Evolutionary conservation across 2,329 filamentous ascomycete species (phyloP), one percentile per base, ranked within the genome.

Genomic region (Colletotrichum godetiae): DNA sequence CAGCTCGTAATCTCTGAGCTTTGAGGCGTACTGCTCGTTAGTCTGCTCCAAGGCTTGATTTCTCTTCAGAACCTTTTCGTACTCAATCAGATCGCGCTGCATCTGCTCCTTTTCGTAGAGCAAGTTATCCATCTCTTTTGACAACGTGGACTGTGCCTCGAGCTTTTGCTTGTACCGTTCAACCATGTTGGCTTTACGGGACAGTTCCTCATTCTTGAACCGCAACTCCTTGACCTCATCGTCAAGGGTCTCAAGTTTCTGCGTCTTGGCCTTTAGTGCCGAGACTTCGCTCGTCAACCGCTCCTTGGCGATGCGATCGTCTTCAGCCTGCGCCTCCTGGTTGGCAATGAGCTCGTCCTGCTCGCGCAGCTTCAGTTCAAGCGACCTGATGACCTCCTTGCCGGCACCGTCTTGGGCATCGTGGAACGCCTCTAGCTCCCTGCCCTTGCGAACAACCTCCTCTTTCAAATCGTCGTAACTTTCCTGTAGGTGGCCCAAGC

Each of bases 321-420:
- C 85, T 69, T 93, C 89, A 12, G 92, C 82, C 76, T 93, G 89
- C 24, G 88, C 87, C 80, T 95, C 93, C 76, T 94, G 89, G 29
- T 86, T 88, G 52, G 91, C 90, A 78, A 95, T 95, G 62, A 94
- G 85, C 71, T 92, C 88, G 80, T 94, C 92, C 77, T 93, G 91
- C 77, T 94, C 90, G 53, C 89, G 88, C 29, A 92, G 84, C 76
- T 88, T 88, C 56, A 84, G 83, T 76, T 92, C 86, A 76, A 93
- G 83, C 73, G 86, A 82, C 81, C 85, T 84, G 75, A 90, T 87
- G 62, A 87, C 83, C 67, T 87, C 85, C 79, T 84, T 89, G 80
- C 84, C 85, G 81, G 85, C 82, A 79, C 90, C 83, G 84, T 89
- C 82, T 81, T 85, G 76, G 83, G 89, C 81, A 77, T 86, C 84